phyloP scores from a whole-genome alignment of 192 early-diverging fungal genomes.

The Gonapodya sp. region DNA sequence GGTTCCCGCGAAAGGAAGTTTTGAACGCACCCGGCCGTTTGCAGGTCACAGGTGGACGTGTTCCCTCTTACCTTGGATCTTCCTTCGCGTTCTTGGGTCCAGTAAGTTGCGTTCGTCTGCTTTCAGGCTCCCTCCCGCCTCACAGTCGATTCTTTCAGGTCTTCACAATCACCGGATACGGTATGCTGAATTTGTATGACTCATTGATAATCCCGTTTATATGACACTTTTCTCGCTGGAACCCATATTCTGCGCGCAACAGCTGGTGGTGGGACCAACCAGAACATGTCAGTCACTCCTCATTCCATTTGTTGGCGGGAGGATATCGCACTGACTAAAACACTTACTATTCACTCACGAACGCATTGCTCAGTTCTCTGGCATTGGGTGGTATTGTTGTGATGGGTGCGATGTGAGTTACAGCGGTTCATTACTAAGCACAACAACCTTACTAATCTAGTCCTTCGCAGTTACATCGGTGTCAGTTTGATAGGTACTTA shows the following conservation, averaged over 20 bases:
- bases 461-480: background rate
- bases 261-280: conserved; percentile 22
- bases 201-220: conserved; percentile 7
- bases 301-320: background rate
- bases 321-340: background rate
- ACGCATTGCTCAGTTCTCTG: conserved; percentile 16
- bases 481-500: background rate
- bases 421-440: background rate
- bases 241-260: conserved; percentile 37
- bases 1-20: no score
- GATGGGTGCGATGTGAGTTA: conserved; percentile 29
- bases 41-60: conserved; percentile 36
- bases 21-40: background rate
- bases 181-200: background rate
- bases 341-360: no score
- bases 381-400: conserved; percentile 45
- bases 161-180: background rate
- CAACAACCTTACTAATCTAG: background rate
- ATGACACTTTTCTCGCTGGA: no score
- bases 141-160: background rate
- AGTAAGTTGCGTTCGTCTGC: no score
- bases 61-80: conserved; percentile 47
- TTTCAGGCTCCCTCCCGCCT: no score
- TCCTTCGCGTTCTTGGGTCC: conserved; percentile 44
- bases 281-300: conserved; percentile 21